Evolutionary conservation across 179 eudicot genomes (phyloP).

Genomic region (Drosera spatulata): DNA sequence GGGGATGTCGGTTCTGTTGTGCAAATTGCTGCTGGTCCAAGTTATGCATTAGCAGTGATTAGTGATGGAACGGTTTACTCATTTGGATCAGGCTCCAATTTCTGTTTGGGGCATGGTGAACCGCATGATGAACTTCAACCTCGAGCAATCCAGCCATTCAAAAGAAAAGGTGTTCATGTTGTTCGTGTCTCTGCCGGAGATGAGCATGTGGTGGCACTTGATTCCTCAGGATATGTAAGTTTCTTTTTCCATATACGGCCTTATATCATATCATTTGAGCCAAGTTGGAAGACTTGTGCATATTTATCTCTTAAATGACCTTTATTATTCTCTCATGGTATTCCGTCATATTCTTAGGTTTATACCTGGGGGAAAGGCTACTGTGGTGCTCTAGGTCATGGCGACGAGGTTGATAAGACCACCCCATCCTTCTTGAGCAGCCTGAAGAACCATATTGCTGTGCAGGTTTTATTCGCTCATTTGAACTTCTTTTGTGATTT

Average conservation of each 20-base stretch:
- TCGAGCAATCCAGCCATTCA: slow-evolving; percentile 55
- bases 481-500: too few species aligned
- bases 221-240: slow-evolving; percentile 82
- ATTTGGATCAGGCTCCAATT: slow-evolving; percentile 81
- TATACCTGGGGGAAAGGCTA: slow-evolving; percentile 99
- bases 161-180: slow-evolving; percentile 66
- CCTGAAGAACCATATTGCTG: slow-evolving; percentile 57
- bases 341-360: slow-evolving; percentile 37
- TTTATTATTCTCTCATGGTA: slow-evolving; percentile 5
- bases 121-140: slow-evolving; percentile 79
- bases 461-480: slow-evolving; percentile 44
- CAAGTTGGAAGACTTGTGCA: background rate
- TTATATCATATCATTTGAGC: background rate
- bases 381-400: slow-evolving; percentile 96
- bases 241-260: background rate
- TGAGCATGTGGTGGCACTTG: slow-evolving; percentile 95
- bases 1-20: slow-evolving; percentile 46
- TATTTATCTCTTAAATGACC: background rate
- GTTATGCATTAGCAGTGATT: slow-evolving; percentile 65
- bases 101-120: slow-evolving; percentile 95
- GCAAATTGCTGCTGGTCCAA: slow-evolving; percentile 83
- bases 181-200: slow-evolving; percentile 95
- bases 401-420: slow-evolving; percentile 89
- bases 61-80: slow-evolving; percentile 65
- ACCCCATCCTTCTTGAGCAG: slow-evolving; percentile 53